Evolutionary conservation across 192 early-diverging fungal genomes (phyloP).

Genomic region (Phycomyces nitens): DNA sequence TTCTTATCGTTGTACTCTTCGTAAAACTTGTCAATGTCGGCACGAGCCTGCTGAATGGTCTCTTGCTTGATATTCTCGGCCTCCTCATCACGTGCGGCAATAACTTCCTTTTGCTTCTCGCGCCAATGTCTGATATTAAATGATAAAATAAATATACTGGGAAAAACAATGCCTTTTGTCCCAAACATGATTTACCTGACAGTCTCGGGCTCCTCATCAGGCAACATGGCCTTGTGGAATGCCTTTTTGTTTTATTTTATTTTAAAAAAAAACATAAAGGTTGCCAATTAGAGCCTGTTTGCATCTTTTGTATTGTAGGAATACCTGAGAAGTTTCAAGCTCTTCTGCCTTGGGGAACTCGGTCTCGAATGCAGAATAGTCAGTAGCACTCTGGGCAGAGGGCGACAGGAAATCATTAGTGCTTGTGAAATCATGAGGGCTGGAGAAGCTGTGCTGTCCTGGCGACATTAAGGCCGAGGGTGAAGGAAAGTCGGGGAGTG

Average conservation of each 20-base stretch:
- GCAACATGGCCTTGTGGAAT: slow-evolving; percentile 31
- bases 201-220: slow-evolving; percentile 29
- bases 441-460: neutral
- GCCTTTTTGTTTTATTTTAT: slow-evolving; percentile 5
- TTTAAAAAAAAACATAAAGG: neutral
- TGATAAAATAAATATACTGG: no score
- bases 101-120: slow-evolving; percentile 50
- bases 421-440: no score
- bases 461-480: neutral
- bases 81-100: slow-evolving; percentile 58
- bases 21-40: slow-evolving; percentile 73
- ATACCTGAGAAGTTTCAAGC: slow-evolving; percentile 38
- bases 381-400: neutral
- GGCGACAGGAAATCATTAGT: neutral
- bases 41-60: slow-evolving; percentile 55
- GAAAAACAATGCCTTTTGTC: no score
- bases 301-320: no score
- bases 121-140: slow-evolving; percentile 61
- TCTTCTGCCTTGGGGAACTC: slow-evolving; percentile 37
- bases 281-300: no score
- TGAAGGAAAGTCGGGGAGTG: neutral
- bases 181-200: slow-evolving; percentile 26
- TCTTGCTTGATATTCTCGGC: slow-evolving; percentile 52
- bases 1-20: slow-evolving; percentile 78
- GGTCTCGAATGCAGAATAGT: slow-evolving; percentile 33